These are phyloP conservation scores for Sordariomycetes sp. DNA, from an alignment of 2,329 filamentous ascomycete species.

Conservation along the genomic window DNA sequence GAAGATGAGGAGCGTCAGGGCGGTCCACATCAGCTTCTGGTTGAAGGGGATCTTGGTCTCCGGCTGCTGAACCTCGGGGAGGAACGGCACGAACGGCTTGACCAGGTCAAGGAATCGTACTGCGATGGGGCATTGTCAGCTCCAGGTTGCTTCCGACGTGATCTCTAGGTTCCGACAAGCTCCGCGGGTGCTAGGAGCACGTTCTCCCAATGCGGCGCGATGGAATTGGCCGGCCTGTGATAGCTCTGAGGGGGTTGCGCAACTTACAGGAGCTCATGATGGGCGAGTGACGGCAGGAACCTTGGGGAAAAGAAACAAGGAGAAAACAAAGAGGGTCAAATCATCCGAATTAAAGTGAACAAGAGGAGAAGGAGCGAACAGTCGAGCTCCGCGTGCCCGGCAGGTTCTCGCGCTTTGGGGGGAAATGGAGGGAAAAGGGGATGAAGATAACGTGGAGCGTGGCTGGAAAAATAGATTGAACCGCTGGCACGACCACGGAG, in stretches of 20 bases:
- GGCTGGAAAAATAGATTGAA: slow-evolving; percentile 9
- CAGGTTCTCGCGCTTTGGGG: slow-evolving; percentile 3
- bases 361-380: slow-evolving; percentile 12
- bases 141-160: background rate
- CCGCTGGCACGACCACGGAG: slow-evolving; percentile 15
- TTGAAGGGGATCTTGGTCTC: slow-evolving; percentile 99
- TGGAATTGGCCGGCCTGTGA: background rate
- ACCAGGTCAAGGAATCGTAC: slow-evolving; percentile 99
- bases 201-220: background rate
- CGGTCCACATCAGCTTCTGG: slow-evolving; percentile 94
- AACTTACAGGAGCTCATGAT: slow-evolving; percentile 44
- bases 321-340: slow-evolving; percentile 6
- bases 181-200: background rate
- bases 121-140: slow-evolving; percentile 21
- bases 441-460: background rate
- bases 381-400: slow-evolving; percentile 6
- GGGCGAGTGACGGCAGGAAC: slow-evolving; percentile 17
- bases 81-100: slow-evolving; percentile 98
- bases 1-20: slow-evolving; percentile 93
- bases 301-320: slow-evolving; percentile 16
- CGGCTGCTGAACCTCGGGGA: slow-evolving; percentile 96
- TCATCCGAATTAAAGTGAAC: slow-evolving; percentile 19
- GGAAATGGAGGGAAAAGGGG: slow-evolving; percentile 3
- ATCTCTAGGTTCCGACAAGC: background rate
- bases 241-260: background rate